Evolutionary conservation across 345 rosid species (phyloP).

Genomic region (Melastoma malabathricum): DNA sequence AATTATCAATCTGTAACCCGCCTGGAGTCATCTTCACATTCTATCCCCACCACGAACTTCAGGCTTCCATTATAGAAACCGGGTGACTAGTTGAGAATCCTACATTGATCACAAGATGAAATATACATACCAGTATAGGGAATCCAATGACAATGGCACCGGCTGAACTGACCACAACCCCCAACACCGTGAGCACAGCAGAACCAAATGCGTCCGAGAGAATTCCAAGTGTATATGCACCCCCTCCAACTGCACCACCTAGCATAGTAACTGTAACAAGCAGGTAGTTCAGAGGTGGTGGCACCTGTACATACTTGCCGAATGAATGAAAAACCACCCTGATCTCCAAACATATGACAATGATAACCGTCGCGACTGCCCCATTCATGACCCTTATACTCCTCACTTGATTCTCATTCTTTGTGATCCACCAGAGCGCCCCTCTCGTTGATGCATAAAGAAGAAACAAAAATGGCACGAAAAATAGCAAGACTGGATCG

Average conservation of each 20-base stretch:
- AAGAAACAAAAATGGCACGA: constrained; percentile 78
- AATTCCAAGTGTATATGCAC: constrained; percentile 78
- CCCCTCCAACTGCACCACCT: constrained; percentile 89
- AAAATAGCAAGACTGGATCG: constrained; percentile 77
- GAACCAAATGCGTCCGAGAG: constrained; percentile 76
- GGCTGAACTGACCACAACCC: constrained; percentile 78
- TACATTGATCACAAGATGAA: too few species aligned
- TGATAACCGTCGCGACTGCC: constrained; percentile 69
- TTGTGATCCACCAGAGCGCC: constrained; percentile 92
- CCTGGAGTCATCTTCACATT: too few species aligned
- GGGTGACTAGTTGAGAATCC: too few species aligned
- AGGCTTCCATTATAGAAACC: too few species aligned
- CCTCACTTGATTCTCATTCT: constrained; percentile 51
- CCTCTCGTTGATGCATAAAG: constrained; percentile 89
- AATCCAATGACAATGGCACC: constrained; percentile 93
- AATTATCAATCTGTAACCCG: too few species aligned
- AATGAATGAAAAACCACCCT: constrained; percentile 92
- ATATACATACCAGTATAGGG: constrained; percentile 61
- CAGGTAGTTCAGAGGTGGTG: constrained; percentile 76
- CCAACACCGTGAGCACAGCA: constrained; percentile 54
- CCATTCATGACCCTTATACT: constrained; percentile 82
- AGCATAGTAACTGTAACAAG: constrained; percentile 82
- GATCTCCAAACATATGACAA: constrained; percentile 82
- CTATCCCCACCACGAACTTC: too few species aligned
- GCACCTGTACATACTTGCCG: constrained; percentile 92